A percentile compares a stretch with the other conserved stretches of the same genome.
Evolutionary conservation across 1,284 basidiomycete genomes (phyloP).

Genomic region (Austroboletus niveus): DNA sequence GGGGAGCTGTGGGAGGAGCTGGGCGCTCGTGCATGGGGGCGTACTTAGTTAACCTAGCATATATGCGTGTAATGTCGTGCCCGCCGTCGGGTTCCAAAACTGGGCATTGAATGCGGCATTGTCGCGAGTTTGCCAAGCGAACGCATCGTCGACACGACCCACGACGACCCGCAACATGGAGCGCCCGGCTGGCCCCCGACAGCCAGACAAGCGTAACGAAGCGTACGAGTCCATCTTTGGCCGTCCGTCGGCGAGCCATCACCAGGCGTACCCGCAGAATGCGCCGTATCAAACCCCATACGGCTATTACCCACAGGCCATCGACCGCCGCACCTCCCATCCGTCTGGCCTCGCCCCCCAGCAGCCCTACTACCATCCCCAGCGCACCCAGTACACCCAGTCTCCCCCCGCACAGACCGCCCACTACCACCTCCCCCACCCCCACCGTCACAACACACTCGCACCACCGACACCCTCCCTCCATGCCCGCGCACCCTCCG

Average conservation of each 20-base stretch:
- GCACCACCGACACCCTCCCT: slow-evolving; percentile 36
- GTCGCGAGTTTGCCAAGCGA: slow-evolving; percentile 4
- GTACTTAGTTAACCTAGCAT: not conserved
- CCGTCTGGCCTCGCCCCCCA: slow-evolving; percentile 18
- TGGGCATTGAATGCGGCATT: slow-evolving; percentile 6
- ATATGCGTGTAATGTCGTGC: slow-evolving; percentile 2
- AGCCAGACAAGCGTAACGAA: slow-evolving; percentile 69
- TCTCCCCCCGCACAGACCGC: slow-evolving; percentile 10
- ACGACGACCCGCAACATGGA: slow-evolving; percentile 46
- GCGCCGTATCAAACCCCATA: slow-evolving; percentile 13
- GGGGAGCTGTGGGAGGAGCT: slow-evolving; percentile 64
- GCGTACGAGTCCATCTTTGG: slow-evolving; percentile 86
- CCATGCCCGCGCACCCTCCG: slow-evolving; percentile 48
- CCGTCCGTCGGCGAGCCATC: slow-evolving; percentile 60
- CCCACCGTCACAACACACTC: slow-evolving; percentile 34
- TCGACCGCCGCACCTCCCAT: slow-evolving; percentile 34
- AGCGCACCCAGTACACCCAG: slow-evolving; percentile 28
- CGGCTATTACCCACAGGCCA: slow-evolving; percentile 19
- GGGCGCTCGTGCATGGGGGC: slow-evolving; percentile 30
- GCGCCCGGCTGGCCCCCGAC: slow-evolving; percentile 65
- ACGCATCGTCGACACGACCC: slow-evolving; percentile 3
- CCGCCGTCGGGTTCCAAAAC: slow-evolving; percentile 25
- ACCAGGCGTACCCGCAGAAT: slow-evolving; percentile 35
- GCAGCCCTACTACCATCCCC: slow-evolving; percentile 31
- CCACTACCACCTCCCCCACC: slow-evolving; percentile 24